Evolutionary conservation across 352 stramenopile genomes (phyloP), one percentile per base, ranked within the genome.

Genomic region (Globisporangium ultimum): DNA sequence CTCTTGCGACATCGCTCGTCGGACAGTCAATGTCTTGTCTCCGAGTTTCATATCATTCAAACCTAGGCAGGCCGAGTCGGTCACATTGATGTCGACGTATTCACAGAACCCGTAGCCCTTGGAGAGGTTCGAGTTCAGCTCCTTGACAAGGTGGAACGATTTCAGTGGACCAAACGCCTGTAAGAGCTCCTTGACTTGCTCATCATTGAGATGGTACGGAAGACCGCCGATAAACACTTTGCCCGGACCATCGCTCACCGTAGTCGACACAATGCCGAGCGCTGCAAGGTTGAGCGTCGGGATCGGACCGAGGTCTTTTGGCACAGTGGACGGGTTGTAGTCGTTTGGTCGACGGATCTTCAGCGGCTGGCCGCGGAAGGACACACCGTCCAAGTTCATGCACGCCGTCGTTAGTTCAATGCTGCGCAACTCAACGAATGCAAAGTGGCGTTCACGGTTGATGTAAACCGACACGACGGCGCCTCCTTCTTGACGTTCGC

Each of bases 51-150:
- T 98, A 47, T 97, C 95, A 70, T 99, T 98, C 21, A 99, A 74
- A 11, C 96, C 96, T 21, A 97, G 72, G 38, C 95, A 96, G 9
- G 96, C 96, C 12, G 92, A 80, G 53, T 97, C 84, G 15, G 95
- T 99, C 21, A 97, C 80, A 34, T 61, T 81, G 21, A 84, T 71
- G 69, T 98, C 94, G 49, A 91, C 71, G 77, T 98, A 99, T 71
- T 99, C 96, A 45, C 97, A 98, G 75, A 99, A 99, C 28, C 88
- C 97, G 73, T 99, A 99, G 57, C 97, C 97, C 73, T 99, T 99
- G 21, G 83, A 97, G 28, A 91, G 70, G 53, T 93, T 96, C 0
- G 83, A 86, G 42, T 87, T 90, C 20, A 93, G 69, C 51, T 98
- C 91, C 66, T 97, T 98, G 43, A 99, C 95, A 46, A 99, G 80